phyloP scores from a whole-genome alignment of 2,329 filamentous ascomycete genomes.

The Aspergillus amoenus region DNA sequence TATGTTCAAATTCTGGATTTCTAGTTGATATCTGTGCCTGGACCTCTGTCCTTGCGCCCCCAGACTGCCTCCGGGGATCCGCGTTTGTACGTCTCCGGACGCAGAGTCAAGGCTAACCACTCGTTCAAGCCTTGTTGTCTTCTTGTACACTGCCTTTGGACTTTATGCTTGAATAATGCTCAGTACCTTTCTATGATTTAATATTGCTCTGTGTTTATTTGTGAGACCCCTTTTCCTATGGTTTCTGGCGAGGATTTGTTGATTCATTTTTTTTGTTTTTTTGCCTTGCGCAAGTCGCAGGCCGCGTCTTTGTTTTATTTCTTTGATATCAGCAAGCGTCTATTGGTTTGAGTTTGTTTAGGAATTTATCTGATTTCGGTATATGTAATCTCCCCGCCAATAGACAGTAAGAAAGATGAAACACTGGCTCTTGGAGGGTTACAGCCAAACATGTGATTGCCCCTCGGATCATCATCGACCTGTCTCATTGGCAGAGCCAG shows the following conservation, averaged over 20 bases:
- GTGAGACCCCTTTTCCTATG: constrained; percentile 20
- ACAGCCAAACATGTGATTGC: not conserved
- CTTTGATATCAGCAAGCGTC: constrained; percentile 26
- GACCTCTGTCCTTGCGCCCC: not conserved
- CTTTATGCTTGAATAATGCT: constrained; percentile 18
- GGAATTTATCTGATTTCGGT: constrained; percentile 16
- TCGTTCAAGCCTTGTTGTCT: constrained; percentile 12
- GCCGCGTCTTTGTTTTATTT: constrained; percentile 18
- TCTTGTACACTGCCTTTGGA: constrained; percentile 24
- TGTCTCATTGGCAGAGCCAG: too few species aligned
- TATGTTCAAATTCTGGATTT: constrained; percentile 33
- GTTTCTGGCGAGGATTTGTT: constrained; percentile 22
- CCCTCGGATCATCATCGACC: too few species aligned
- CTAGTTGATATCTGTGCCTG: constrained; percentile 25
- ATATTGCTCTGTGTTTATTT: constrained; percentile 9
- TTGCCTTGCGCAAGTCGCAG: constrained; percentile 21
- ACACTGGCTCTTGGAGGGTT: not conserved
- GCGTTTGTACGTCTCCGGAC: not conserved
- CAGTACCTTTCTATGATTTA: constrained; percentile 12
- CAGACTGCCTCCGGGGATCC: not conserved
- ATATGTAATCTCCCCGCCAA: not conserved
- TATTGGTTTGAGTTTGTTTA: constrained; percentile 14
- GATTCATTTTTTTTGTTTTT: constrained; percentile 14
- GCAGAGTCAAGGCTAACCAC: not conserved
- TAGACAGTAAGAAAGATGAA: not conserved